Evolutionary conservation across 2,329 filamentous ascomycete genomes (phyloP).

Genomic region (Epicoccum sorghinum): DNA sequence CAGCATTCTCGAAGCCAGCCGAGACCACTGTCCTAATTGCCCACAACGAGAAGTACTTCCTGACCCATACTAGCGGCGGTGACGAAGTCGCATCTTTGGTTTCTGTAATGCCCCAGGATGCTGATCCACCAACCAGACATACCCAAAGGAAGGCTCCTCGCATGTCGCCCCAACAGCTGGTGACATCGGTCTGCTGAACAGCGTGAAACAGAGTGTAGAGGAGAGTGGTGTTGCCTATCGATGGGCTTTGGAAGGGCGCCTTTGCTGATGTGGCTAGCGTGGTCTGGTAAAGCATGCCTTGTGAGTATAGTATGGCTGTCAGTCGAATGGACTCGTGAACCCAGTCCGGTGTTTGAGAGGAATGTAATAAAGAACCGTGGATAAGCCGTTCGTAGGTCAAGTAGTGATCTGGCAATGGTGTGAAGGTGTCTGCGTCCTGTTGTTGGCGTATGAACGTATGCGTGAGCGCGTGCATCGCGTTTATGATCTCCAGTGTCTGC

Average conservation of each 20-base stretch:
- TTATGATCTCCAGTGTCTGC: conserved; percentile 30
- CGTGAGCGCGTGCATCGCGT: conserved; percentile 37
- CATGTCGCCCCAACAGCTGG: conserved; percentile 33
- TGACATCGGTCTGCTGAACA: conserved; percentile 31
- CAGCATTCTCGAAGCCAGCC: conserved; percentile 29
- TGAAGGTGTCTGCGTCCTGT: background rate
- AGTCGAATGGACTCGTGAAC: conserved; percentile 41
- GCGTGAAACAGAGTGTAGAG: conserved; percentile 34
- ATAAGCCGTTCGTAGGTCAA: conserved; percentile 33
- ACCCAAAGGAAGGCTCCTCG: conserved; percentile 42
- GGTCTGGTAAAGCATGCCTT: conserved; percentile 36
- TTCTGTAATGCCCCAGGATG: conserved; percentile 22
- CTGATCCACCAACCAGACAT: conserved; percentile 38
- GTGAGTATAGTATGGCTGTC: conserved; percentile 40
- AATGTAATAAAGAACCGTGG: conserved; percentile 19
- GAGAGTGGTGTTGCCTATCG: background rate
- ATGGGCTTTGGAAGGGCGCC: background rate
- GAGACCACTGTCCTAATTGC: conserved; percentile 29
- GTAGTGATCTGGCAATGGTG: background rate
- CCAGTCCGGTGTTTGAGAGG: conserved; percentile 31
- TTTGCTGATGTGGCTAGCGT: conserved; percentile 32
- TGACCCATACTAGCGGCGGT: conserved; percentile 24
- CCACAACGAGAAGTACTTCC: conserved; percentile 41
- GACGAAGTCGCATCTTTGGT: background rate
- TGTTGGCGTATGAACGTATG: conserved; percentile 19